These are phyloP conservation scores for Metschnikowia shivogae DNA, from an alignment of 805 yeast species.

Conservation along the genomic window DNA sequence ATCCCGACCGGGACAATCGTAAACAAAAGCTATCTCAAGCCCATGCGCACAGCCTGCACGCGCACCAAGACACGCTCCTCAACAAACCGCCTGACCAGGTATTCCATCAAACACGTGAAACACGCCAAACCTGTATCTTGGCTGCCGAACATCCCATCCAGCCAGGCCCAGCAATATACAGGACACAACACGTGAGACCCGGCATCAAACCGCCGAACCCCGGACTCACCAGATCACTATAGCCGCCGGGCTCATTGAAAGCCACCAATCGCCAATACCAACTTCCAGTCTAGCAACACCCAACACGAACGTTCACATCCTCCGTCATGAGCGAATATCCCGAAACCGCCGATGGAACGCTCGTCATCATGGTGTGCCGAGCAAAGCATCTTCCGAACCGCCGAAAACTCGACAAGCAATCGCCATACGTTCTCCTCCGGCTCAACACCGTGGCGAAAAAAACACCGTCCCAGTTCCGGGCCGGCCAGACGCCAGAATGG, in stretches of 20 bases:
- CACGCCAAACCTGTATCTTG: no score
- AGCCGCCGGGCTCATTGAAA: no score
- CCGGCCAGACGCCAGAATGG: constrained; percentile 94
- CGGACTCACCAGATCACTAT: no score
- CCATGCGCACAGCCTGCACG: not conserved
- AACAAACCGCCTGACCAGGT: no score
- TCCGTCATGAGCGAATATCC: constrained; percentile 12
- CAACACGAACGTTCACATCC: not conserved
- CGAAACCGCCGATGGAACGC: constrained; percentile 46
- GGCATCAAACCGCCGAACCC: not conserved
- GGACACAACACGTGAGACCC: not conserved
- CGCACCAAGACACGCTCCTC: no score
- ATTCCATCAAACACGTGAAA: no score
- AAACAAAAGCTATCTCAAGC: not conserved
- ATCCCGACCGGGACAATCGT: not conserved
- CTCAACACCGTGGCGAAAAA: constrained; percentile 77
- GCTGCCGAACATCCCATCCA: no score
- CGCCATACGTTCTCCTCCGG: constrained; percentile 82
- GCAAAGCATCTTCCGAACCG: constrained; percentile 86
- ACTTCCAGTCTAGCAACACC: no score
- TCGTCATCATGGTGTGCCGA: constrained; percentile 72
- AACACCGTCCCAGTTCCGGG: constrained; percentile 74
- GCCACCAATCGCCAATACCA: no score
- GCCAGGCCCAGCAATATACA: no score
- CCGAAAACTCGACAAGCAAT: constrained; percentile 85